phyloP scores from a whole-genome alignment of 169 alveolate genomes.

The Toxoplasma gondii region DNA sequence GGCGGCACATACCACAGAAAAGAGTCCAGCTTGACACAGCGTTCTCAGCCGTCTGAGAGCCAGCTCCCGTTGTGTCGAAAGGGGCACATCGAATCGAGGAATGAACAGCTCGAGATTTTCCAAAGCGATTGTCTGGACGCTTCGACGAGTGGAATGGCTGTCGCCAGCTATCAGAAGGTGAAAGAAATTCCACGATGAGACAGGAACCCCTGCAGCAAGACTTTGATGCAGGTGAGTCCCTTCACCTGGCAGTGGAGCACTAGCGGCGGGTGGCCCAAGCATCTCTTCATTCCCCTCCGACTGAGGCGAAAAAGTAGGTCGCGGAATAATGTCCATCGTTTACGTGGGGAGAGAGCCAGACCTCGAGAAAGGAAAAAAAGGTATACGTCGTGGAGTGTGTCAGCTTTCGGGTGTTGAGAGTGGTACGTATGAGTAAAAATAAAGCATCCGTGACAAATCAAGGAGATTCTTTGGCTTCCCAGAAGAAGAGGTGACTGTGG shows the following conservation, averaged over 20 bases:
- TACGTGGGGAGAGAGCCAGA: not conserved
- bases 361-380: too few species aligned
- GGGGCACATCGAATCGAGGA: constrained; percentile 29
- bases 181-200: not conserved
- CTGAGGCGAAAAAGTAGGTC: not conserved
- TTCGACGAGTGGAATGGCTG: not conserved
- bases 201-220: constrained; percentile 29
- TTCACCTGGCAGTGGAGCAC: not conserved
- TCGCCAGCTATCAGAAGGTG: not conserved
- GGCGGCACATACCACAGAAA: constrained; percentile 37
- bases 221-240: not conserved
- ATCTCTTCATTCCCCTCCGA: constrained; percentile 18
- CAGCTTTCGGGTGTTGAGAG: too few species aligned
- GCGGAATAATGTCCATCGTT: not conserved
- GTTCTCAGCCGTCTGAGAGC: not conserved
- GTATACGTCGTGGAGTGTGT: too few species aligned
- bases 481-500: too few species aligned
- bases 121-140: not conserved
- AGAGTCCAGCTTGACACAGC: not conserved
- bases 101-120: constrained; percentile 32
- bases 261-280: not conserved
- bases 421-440: too few species aligned
- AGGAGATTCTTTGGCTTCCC: too few species aligned
- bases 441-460: too few species aligned
- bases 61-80: not conserved